phyloP scores from a whole-genome alignment of 2,329 filamentous ascomycete genomes.

The Xylariaceae sp. region DNA sequence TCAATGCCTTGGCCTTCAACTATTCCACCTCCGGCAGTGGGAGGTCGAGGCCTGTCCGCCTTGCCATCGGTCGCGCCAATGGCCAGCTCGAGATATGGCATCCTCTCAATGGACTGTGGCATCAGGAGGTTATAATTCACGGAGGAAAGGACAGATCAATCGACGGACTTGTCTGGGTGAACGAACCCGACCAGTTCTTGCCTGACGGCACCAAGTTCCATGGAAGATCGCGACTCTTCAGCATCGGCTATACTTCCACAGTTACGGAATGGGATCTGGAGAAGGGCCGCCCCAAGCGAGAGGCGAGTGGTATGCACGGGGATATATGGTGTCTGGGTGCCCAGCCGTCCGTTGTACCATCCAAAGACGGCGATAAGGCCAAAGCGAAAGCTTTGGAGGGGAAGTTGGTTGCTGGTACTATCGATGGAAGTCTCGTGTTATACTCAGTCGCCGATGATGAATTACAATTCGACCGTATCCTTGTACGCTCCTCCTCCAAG shows the following conservation, averaged over 20 bases:
- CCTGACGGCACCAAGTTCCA: constrained; percentile 56
- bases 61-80: constrained; percentile 88
- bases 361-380: constrained; percentile 18
- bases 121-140: constrained; percentile 80
- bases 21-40: constrained; percentile 55
- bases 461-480: constrained; percentile 70
- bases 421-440: constrained; percentile 83
- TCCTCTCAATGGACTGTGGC: constrained; percentile 74
- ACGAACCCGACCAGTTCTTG: constrained; percentile 71
- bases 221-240: constrained; percentile 84
- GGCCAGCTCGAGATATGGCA: constrained; percentile 99
- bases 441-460: constrained; percentile 84
- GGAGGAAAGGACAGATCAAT: constrained; percentile 83
- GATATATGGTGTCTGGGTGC: constrained; percentile 96
- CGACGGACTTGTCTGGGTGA: constrained; percentile 88
- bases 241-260: constrained; percentile 87
- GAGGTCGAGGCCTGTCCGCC: constrained; percentile 57
- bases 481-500: constrained; percentile 74
- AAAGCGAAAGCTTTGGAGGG: constrained; percentile 29
- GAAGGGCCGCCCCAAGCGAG: constrained; percentile 69
- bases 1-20: constrained; percentile 93
- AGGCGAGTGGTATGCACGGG: constrained; percentile 87
- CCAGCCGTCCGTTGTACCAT: constrained; percentile 54
- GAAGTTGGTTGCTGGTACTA: constrained; percentile 81
- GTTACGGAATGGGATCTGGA: constrained; percentile 94